These are phyloP conservation scores for Rugonectria rugulosa DNA, from an alignment of 2,329 filamentous ascomycete genomes.

Conservation along the genomic window DNA sequence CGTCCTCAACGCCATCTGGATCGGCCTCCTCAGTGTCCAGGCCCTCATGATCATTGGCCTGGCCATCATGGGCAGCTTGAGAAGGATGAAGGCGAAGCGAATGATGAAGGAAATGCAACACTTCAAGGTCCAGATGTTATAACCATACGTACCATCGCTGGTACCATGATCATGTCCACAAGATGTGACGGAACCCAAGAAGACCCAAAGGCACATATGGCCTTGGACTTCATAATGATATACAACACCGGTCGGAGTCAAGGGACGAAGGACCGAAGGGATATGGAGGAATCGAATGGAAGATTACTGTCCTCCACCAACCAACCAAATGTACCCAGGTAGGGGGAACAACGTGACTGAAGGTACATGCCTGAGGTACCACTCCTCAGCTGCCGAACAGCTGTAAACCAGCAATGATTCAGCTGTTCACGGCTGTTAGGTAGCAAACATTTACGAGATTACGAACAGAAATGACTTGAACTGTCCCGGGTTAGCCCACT, in stretches of 20 bases:
- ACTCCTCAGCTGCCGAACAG: too few relatives aligned
- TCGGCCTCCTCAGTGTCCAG: constrained; percentile 55
- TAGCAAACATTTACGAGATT: not conserved
- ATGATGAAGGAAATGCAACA: constrained; percentile 20
- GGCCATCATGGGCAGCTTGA: constrained; percentile 41
- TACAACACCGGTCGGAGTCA: not conserved
- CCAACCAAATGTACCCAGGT: too few relatives aligned
- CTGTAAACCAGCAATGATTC: too few relatives aligned
- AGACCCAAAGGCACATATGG: not conserved
- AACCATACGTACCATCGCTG: not conserved
- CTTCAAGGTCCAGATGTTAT: constrained; percentile 10
- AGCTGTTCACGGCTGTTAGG: not conserved
- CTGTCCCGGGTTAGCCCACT: not conserved
- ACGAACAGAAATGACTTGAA: not conserved
- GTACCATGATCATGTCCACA: not conserved
- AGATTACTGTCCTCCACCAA: too few relatives aligned
- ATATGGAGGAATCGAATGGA: too few relatives aligned
- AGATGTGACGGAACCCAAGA: not conserved
- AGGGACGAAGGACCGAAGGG: not conserved
- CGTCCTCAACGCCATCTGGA: constrained; percentile 56
- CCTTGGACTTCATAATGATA: not conserved
- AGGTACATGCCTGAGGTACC: too few relatives aligned
- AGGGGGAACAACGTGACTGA: too few relatives aligned
- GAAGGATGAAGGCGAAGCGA: constrained; percentile 33
- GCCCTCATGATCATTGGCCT: constrained; percentile 54